Evolutionary conservation across 495 filamentous ascomycete species (phyloP).

Genomic region (Bacidia gigantensis): DNA sequence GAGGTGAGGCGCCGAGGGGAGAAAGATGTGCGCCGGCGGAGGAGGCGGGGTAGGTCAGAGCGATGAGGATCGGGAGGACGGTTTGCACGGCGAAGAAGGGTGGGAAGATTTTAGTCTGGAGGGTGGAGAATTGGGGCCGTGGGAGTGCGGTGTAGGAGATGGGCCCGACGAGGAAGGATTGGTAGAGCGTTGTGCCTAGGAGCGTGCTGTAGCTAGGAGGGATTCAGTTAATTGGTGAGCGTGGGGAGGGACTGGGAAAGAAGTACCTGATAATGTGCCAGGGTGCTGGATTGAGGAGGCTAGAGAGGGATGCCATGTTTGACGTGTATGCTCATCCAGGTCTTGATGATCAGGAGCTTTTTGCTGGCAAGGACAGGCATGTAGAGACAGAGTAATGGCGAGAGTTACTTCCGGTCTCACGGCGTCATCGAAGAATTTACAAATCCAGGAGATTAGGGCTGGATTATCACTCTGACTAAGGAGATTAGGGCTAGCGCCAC

Average conservation of each 20-base stretch:
- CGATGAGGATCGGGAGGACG: constrained; percentile 52
- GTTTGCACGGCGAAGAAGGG: constrained; percentile 77
- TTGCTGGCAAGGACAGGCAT: no score
- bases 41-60: constrained; percentile 60
- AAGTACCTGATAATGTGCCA: constrained; percentile 66
- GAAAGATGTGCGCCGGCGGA: constrained; percentile 3
- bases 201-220: constrained; percentile 59
- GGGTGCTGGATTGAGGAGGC: constrained; percentile 47
- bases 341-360: no score
- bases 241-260: neutral
- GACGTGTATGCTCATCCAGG: no score
- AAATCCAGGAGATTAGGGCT: neutral
- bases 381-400: no score
- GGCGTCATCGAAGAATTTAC: no score
- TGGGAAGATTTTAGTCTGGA: constrained; percentile 72
- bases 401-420: no score
- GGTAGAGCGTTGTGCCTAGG: constrained; percentile 65
- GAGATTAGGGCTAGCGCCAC: neutral
- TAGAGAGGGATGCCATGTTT: constrained; percentile 34
- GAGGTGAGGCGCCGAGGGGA: constrained; percentile 4
- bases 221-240: constrained; percentile 1
- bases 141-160: constrained; percentile 61
- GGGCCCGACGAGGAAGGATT: constrained; percentile 69
- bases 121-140: constrained; percentile 61
- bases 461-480: no score